A percentile compares a stretch with the other conserved stretches of the same genome.
Evolutionary conservation across 2,329 filamentous ascomycete genomes (phyloP).

Genomic region (Myriosclerotinia duriaeana): DNA sequence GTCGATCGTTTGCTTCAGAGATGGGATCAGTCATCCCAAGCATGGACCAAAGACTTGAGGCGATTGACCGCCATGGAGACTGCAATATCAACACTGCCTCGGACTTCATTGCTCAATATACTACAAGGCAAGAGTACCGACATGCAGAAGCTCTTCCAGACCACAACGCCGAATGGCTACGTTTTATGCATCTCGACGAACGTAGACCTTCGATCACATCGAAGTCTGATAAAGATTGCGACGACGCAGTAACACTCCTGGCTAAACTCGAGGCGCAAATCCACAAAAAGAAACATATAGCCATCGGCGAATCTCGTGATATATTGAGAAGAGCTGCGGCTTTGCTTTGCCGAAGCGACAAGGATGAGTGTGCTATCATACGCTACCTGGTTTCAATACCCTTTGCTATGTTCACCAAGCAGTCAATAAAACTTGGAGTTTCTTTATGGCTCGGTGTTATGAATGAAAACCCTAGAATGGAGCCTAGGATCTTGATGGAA

Average conservation of each 20-base stretch:
- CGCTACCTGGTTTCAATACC: conserved; percentile 90
- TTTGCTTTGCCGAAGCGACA: conserved; percentile 74
- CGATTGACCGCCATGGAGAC: conserved; percentile 72
- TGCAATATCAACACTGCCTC: conserved; percentile 86
- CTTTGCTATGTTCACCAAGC: conserved; percentile 89
- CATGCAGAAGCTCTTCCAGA: conserved; percentile 76
- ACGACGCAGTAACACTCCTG: conserved; percentile 64
- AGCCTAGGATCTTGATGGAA: conserved; percentile 80
- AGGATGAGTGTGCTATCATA: conserved; percentile 74
- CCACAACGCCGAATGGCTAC: conserved; percentile 64
- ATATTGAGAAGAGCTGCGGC: conserved; percentile 82
- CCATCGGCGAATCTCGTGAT: conserved; percentile 74
- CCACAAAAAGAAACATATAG: conserved; percentile 65
- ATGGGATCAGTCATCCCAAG: conserved; percentile 84
- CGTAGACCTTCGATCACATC: conserved; percentile 46
- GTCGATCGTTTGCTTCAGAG: conserved; percentile 89
- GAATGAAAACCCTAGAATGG: conserved; percentile 88
- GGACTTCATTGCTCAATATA: conserved; percentile 96
- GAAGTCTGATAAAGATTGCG: conserved; percentile 53
- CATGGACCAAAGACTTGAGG: conserved; percentile 81
- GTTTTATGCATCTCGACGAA: conserved; percentile 56
- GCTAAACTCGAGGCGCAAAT: conserved; percentile 72
- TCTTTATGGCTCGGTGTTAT: conserved; percentile 97
- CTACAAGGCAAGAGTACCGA: conserved; percentile 91
- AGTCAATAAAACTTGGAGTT: conserved; percentile 91